phyloP scores from a whole-genome alignment of 805 yeast genomes.

The Candida namnaoensis region DNA sequence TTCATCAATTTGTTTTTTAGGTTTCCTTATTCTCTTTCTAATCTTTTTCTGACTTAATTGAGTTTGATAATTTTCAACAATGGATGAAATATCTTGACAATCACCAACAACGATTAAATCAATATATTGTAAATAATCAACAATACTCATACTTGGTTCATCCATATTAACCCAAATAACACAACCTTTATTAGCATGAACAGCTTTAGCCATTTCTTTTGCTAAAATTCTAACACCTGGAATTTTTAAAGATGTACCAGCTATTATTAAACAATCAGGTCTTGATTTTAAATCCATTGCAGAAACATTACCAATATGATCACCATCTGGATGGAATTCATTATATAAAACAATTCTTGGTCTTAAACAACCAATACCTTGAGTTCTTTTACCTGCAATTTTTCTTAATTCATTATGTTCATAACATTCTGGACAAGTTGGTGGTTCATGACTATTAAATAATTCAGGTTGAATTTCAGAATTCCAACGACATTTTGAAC shows the following conservation, averaged over 20 bases:
- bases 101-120: slow-evolving; percentile 59
- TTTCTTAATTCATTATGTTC: slow-evolving; percentile 47
- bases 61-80: slow-evolving; percentile 18
- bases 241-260: slow-evolving; percentile 80
- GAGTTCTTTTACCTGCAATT: slow-evolving; percentile 58
- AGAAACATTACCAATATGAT: slow-evolving; percentile 70
- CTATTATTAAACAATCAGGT: slow-evolving; percentile 74
- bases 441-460: slow-evolving; percentile 34
- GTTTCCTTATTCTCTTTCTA: neutral
- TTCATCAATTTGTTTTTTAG: too few species aligned
- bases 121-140: slow-evolving; percentile 40
- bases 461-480: slow-evolving; percentile 43
- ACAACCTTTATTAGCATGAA: slow-evolving; percentile 48
- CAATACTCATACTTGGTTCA: slow-evolving; percentile 39
- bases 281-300: slow-evolving; percentile 52
- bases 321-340: slow-evolving; percentile 83
- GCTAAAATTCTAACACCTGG: slow-evolving; percentile 62
- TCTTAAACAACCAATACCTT: slow-evolving; percentile 51
- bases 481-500: slow-evolving; percentile 66
- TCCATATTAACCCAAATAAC: slow-evolving; percentile 57
- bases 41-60: slow-evolving; percentile 1
- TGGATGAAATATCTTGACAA: slow-evolving; percentile 44
- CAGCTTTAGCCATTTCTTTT: slow-evolving; percentile 48
- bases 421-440: slow-evolving; percentile 58
- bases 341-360: slow-evolving; percentile 66